These are phyloP conservation scores for Saccharomycopsis hybrid DNA, from an alignment of 1,139 yeast genomes.

Conservation along the genomic window DNA sequence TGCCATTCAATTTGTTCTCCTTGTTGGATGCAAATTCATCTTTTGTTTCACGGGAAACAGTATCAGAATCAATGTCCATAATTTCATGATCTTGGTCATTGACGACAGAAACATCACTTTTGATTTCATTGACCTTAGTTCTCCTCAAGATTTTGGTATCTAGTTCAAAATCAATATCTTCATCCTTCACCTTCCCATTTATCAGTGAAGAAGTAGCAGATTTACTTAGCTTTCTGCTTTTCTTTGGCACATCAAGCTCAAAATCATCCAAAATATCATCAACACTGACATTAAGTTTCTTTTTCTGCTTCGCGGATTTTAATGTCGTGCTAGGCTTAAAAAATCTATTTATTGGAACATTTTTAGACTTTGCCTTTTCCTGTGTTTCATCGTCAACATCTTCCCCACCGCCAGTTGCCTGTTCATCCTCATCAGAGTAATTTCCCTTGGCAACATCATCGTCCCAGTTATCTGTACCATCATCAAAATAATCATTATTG, in stretches of 20 bases:
- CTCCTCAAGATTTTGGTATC: constrained; percentile 9
- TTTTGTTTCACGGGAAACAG: too few relatives aligned
- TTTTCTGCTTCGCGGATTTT: constrained; percentile 24
- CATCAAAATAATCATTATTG: constrained; percentile 86
- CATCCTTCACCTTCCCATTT: too few relatives aligned
- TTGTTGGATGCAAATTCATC: too few relatives aligned
- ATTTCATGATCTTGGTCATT: constrained; percentile 18
- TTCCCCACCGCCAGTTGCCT: constrained; percentile 27
- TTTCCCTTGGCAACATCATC: constrained; percentile 39
- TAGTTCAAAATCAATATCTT: too few relatives aligned
- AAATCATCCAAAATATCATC: constrained; percentile 46
- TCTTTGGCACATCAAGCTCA: constrained; percentile 21
- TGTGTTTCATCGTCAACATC: constrained; percentile 30
- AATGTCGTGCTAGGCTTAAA: constrained; percentile 37
- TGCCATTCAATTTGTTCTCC: too few relatives aligned
- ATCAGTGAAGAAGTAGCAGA: too few relatives aligned
- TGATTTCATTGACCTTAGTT: too few relatives aligned
- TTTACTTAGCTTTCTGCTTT: not conserved
- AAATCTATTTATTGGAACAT: constrained; percentile 47
- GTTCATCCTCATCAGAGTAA: constrained; percentile 35
- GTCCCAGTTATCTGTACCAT: constrained; percentile 82
- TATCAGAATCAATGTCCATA: too few relatives aligned
- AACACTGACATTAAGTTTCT: constrained; percentile 33
- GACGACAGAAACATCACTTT: too few relatives aligned
- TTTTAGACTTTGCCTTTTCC: constrained; percentile 41